These are phyloP conservation scores for Periconia digitata DNA, from an alignment of 2,329 filamentous ascomycete genomes.

Conservation along the genomic window DNA sequence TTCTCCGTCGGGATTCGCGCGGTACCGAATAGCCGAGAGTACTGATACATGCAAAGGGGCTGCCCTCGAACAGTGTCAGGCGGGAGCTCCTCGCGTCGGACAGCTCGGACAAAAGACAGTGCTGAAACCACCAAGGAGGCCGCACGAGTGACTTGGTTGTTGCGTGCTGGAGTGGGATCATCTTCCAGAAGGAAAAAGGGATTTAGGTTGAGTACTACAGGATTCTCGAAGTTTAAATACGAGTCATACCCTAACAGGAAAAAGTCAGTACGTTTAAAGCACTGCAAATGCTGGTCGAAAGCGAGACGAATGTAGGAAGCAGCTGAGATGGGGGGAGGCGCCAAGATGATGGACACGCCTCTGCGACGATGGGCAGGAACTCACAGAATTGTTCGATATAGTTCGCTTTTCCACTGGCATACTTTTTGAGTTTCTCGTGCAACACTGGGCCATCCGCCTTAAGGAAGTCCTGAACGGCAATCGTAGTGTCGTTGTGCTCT, in stretches of 20 bases:
- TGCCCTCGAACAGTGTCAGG: constrained; percentile 83
- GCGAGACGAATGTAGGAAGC: constrained; percentile 8
- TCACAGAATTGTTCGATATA: constrained; percentile 99
- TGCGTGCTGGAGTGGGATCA: constrained; percentile 92
- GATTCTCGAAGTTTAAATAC: constrained; percentile 96
- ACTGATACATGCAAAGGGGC: constrained; percentile 97
- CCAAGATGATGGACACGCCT: not conserved
- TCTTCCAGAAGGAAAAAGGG: constrained; percentile 97
- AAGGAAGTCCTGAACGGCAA: constrained; percentile 81
- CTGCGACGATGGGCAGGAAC: constrained; percentile 40
- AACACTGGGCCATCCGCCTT: constrained; percentile 77
- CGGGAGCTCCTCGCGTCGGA: constrained; percentile 87
- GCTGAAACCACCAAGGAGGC: constrained; percentile 90
- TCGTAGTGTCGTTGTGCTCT: constrained; percentile 80
- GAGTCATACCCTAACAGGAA: constrained; percentile 91
- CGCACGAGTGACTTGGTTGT: constrained; percentile 93
- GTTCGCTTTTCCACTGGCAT: constrained; percentile 86
- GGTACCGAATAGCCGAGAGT: constrained; percentile 91
- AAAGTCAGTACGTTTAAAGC: constrained; percentile 22
- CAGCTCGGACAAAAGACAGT: constrained; percentile 87
- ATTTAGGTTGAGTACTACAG: constrained; percentile 94
- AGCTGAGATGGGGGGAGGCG: not conserved
- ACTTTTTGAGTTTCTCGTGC: constrained; percentile 86
- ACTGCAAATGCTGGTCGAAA: constrained; percentile 6
- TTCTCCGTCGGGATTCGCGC: constrained; percentile 91